Conservation (phyloP, 1,284 basidiomycete genomes). For the Coniferiporia sulphurascens region DNA sequence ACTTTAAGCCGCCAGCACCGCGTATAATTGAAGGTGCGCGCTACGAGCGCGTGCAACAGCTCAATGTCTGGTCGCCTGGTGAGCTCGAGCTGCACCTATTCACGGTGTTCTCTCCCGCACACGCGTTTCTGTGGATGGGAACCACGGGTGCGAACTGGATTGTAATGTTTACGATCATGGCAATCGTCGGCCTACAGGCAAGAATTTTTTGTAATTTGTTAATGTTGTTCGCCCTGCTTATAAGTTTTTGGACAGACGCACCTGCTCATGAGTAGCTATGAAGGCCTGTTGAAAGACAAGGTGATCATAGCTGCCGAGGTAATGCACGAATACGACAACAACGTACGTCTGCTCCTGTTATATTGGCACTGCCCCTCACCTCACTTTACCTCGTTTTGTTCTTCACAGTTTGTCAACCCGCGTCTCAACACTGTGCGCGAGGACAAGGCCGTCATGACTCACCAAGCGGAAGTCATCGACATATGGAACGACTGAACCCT, state of each 20-base stretch:
- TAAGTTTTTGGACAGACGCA: constrained; percentile 37
- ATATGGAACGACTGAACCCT: constrained; percentile 33
- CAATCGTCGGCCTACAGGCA: constrained; percentile 57
- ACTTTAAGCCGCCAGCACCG: constrained; percentile 48
- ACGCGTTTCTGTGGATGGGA: constrained; percentile 67
- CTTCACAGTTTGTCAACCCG: constrained; percentile 72
- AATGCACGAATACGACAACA: constrained; percentile 81
- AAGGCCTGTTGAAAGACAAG: constrained; percentile 66
- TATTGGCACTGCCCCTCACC: constrained; percentile 7
- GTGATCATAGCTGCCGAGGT: constrained; percentile 75
- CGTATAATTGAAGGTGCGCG: constrained; percentile 37
- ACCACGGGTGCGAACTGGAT: constrained; percentile 72
- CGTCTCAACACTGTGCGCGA: constrained; percentile 68
- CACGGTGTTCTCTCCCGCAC: constrained; percentile 71
- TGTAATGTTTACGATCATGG: constrained; percentile 61
- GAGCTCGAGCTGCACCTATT: constrained; percentile 66
- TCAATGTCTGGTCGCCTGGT: constrained; percentile 76
- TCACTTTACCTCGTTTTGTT: not conserved
- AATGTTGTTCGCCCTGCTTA: constrained; percentile 16
- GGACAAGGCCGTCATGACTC: constrained; percentile 81
- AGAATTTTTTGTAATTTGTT: constrained; percentile 22
- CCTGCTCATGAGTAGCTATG: constrained; percentile 50
- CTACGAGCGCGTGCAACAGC: constrained; percentile 52
- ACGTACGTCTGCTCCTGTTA: constrained; percentile 38
- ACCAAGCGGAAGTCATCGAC: constrained; percentile 72